Evolutionary conservation across 805 yeast species (phyloP), one percentile per base, ranked within the genome.

Genomic region (Myxozyma sirexii): DNA sequence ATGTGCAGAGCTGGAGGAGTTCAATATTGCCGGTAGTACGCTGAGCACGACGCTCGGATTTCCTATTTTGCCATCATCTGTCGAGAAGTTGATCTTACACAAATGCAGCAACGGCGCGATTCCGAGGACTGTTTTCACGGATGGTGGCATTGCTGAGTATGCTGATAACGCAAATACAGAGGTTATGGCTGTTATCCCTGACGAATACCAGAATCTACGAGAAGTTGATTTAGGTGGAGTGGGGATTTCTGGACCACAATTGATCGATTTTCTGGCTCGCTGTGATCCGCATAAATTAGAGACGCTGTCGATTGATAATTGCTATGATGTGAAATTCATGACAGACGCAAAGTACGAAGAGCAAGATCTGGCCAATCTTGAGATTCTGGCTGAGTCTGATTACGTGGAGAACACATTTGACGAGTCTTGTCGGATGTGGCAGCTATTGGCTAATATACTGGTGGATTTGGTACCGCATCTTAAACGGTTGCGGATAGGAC

Each of bases 401-500:
- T 50, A 50, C n/a, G 38, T 50, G 23, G 37, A 35, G 19, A 39
- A 15, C 8, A 26, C 15, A 3, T 50, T 39, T 29, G 46, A 17
- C 24, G 46, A 50, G n/a, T 12, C 17, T 38, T 15, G 17, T 24
- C 29, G 54, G 38, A 13, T 17, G 15, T 19, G n/a, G 29, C 54
- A 50, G 27, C 24, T 50, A 15, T 23, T 50, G 26, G 44, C 44
- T n/a, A 50, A 46, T 7, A 12, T 50, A 13, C 10, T 50, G 15
- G 54, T 50, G 17, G 54, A 50, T 41, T 33, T 50, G 21, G 54
- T 41, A 19, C 54, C 54, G 15, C 37, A 50, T 26, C 46, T 45
- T 12, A 45, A 44, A 37, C 57, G 51, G 15, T 33, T 53, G 13
- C 57, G 51, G 23, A 37, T 45, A n/a, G 57, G 57, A n/a, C 26